Base-by-base conservation (phyloP, 192 early-diverging fungal genomes). In the Backusella parvicylindrica region DNA sequence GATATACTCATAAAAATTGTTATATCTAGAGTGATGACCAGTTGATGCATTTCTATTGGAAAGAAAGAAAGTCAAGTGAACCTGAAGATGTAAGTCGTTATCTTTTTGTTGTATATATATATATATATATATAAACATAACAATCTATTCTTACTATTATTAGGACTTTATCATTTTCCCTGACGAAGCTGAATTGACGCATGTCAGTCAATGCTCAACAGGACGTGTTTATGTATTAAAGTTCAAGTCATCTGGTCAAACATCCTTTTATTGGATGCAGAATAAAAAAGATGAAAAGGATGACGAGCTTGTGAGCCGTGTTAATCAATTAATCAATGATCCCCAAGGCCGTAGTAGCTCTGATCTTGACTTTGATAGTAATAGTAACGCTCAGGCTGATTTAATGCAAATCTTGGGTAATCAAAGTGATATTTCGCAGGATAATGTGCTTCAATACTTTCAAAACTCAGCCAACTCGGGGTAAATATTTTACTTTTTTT, bases 251-350 rank as follows among this genome's bases (percentile, higher is more conserved):
- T 94, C 94, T 8, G 84, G 83, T 68, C 90, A 92, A 78, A 90
- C 90, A 21, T 72, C 89, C 40, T 96, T 96, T 78, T 95, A 92
- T 67, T 96, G 95, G 95, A 87, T 95, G 84, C 95, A 96, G 76
- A 89, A 87, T 43, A 77, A 84, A 12, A 87, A 92, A 37, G 81
- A 85, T 12, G 84, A 86, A 35, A 84, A 81, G 43, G 93, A 93
- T 75, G 78, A 80, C 26, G 86, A 84, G 68, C 68, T 91, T 7
- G 80, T 88, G 21, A 69, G 72, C 21, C 81, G 83, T 13, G 86
- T 92, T 49, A 95, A 93, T 71, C 43, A 75, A 16, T 64, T 89
- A 50, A 84, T 94, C 53, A 89, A 86, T 67, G 83, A 82, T 30
- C 82, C 86, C 11, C 75, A 82, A 8, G 72, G 78, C 64, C 75